Base-by-base conservation (phyloP, 306 rosid species). In the Casuarina glauca region DNA sequence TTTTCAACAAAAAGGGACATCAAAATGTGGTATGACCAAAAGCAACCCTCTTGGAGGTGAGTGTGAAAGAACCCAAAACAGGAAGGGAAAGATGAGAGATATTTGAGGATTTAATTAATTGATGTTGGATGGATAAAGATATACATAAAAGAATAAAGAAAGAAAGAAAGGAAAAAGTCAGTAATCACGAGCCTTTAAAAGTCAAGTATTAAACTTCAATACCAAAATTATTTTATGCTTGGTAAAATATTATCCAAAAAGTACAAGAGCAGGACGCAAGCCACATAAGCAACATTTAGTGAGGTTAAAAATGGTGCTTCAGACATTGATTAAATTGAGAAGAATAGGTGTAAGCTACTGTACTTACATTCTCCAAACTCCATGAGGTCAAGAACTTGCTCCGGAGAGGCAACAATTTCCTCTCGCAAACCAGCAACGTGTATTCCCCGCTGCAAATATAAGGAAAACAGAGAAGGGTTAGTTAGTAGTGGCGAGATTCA, bases 391-490 rank as follows among this genome's bases (percentile, higher is more conserved):
- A 92, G 90, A 76, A 92, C 95, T 88, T 95, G 98, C 80, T 91
- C 93, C 41, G 97, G 91, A 80, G 97, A 89, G 72, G 92, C 94
- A 70, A 95, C 97, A 74, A 95, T 92, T 91, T 95, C 97, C 85
- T 92, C 98, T 52, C 96, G 90, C 84, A 95, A 74, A 63, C 98
- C 98, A 70, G 98, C 98, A 78, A 95, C 97, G 84, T 87, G 92
- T 77, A 95, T 95, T 58, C 98, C 98, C 20, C 96, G 86, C 98
- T 94, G 91, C 52, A 75, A 81, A 43, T 74, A 81, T 35, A 75
- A 74, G 79, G 67, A 67, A 75, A 78, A 80, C 73, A 26, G 1
- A 80, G 70, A 57, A 76, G 45, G 51, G 12, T 48, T 46, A 83
- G 48, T 58, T 45, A 64, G 64, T 73, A 77, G 20, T 71, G 4